A percentile compares a stretch with the other conserved stretches of the same genome.
Evolutionary conservation across 2,329 filamentous ascomycete genomes (phyloP).

Genomic region (Cucurbitaria berberidis): DNA sequence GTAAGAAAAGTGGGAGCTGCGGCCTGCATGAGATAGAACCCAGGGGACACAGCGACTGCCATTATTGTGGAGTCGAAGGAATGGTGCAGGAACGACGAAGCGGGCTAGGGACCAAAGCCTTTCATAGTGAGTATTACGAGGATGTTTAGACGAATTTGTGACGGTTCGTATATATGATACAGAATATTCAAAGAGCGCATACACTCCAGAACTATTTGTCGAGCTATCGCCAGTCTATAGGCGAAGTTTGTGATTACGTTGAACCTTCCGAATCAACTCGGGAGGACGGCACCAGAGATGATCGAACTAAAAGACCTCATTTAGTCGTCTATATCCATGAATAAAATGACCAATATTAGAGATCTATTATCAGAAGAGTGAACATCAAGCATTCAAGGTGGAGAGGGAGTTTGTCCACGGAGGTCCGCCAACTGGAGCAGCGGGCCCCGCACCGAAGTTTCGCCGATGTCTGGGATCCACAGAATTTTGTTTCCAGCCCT

Average conservation of each 20-base stretch:
- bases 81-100: not conserved
- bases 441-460: slow-evolving; percentile 5
- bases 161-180: too few species aligned
- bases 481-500: slow-evolving; percentile 20
- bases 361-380: too few species aligned
- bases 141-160: too few species aligned
- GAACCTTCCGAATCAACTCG: too few species aligned
- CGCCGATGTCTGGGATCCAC: slow-evolving; percentile 10
- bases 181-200: too few species aligned
- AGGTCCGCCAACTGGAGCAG: not conserved
- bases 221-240: too few species aligned
- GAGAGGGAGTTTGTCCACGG: not conserved
- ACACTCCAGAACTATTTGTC: too few species aligned
- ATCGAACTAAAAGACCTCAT: not conserved
- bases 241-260: too few species aligned
- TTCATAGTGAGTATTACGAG: too few species aligned
- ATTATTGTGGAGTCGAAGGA: not conserved
- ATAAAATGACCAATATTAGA: too few species aligned
- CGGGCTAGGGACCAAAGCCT: not conserved
- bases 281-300: too few species aligned
- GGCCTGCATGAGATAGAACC: not conserved
- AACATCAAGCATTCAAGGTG: too few species aligned
- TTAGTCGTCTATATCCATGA: not conserved
- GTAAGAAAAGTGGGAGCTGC: not conserved
- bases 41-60: not conserved